phyloP scores from a whole-genome alignment of 768 basidiomycete genomes.

The Tulasnella sp. region DNA sequence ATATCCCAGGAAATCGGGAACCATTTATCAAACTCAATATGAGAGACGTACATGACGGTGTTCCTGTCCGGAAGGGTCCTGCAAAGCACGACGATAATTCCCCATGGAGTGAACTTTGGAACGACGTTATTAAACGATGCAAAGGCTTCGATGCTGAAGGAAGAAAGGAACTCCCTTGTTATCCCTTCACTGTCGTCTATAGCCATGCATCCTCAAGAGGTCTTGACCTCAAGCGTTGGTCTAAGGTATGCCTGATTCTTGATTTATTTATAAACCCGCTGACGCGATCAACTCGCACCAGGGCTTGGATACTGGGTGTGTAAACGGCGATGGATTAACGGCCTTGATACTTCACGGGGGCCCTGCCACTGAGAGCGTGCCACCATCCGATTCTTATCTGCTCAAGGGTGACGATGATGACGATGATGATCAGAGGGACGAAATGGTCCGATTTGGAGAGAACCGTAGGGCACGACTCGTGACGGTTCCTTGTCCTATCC shows the following conservation, averaged over 20 bases:
- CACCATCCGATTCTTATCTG: background rate
- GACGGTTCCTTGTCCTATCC: slow-evolving; percentile 8
- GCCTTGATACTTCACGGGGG: slow-evolving; percentile 8
- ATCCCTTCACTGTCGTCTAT: slow-evolving; percentile 66
- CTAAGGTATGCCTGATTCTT: slow-evolving; percentile 66
- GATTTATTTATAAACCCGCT: background rate
- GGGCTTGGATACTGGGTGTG: background rate
- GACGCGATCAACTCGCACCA: background rate
- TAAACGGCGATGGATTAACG: slow-evolving; percentile 12
- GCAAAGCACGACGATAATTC: slow-evolving; percentile 32
- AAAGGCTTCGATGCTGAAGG: slow-evolving; percentile 30
- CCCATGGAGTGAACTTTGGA: slow-evolving; percentile 72
- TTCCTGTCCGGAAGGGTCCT: slow-evolving; percentile 30
- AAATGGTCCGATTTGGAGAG: slow-evolving; percentile 9
- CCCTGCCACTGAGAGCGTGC: background rate
- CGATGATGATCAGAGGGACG: slow-evolving; percentile 4
- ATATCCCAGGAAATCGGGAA: slow-evolving; percentile 67
- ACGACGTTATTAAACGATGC: slow-evolving; percentile 47
- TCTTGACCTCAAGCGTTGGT: slow-evolving; percentile 71
- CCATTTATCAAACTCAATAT: slow-evolving; percentile 71
- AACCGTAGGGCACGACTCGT: slow-evolving; percentile 2
- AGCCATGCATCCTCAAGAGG: slow-evolving; percentile 74
- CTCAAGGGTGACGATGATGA: background rate
- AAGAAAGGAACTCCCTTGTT: slow-evolving; percentile 38
- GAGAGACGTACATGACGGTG: slow-evolving; percentile 38